phyloP scores from a whole-genome alignment of 306 rosid genomes.

The Malus sieversii region DNA sequence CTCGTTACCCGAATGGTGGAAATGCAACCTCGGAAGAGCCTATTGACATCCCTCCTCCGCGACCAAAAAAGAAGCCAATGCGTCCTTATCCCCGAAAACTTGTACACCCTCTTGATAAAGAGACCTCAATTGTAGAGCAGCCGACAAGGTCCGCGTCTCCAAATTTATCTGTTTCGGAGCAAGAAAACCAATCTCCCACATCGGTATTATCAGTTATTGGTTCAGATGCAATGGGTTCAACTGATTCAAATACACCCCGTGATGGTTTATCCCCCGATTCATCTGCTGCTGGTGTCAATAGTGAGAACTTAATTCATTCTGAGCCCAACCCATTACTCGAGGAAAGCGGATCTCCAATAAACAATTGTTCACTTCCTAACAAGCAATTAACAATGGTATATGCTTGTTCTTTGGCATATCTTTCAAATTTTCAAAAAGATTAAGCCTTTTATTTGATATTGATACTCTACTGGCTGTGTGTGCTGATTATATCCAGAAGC shows the following conservation, averaged over 20 bases:
- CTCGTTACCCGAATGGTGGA: conserved; percentile 38
- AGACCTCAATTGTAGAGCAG: conserved; percentile 25
- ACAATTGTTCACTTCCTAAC: conserved; percentile 16
- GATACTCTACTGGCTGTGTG: conserved; percentile 11
- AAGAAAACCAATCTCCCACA: conserved; percentile 60
- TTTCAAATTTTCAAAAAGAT: not conserved
- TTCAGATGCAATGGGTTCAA: conserved; percentile 43
- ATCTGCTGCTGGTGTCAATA: conserved; percentile 28
- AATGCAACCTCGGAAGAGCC: conserved; percentile 29
- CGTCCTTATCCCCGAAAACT: conserved; percentile 88
- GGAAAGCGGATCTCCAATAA: conserved; percentile 28
- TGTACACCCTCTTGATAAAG: conserved; percentile 26
- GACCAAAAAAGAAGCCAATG: conserved; percentile 76
- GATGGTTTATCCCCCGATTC: conserved; percentile 55
- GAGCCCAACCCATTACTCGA: conserved; percentile 31
- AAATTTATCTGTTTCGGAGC: conserved; percentile 39
- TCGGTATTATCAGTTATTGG: conserved; percentile 46
- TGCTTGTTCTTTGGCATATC: conserved; percentile 2
- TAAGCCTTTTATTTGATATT: not conserved
- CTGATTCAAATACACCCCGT: conserved; percentile 40
- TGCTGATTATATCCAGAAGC: conserved; percentile 36
- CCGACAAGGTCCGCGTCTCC: conserved; percentile 40
- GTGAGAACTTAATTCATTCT: conserved; percentile 11
- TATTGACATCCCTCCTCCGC: conserved; percentile 81
- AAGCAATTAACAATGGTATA: conserved; percentile 42